Evolutionary conservation across 176 grass and related monocot species (phyloP).

Genomic region (Lolium perenne): DNA sequence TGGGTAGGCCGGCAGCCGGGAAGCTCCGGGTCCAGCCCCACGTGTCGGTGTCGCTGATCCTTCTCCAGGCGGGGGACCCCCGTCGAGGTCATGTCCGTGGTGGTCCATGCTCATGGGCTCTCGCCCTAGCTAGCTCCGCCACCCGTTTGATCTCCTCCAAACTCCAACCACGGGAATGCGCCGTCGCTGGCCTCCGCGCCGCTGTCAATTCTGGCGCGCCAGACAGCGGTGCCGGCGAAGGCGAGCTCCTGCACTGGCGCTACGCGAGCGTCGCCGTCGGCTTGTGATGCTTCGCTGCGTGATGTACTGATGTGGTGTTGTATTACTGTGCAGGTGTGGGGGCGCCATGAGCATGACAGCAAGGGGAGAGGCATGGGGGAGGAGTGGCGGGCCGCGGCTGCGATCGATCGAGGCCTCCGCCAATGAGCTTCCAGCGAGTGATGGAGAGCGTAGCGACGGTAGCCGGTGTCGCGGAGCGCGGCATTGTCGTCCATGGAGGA

Average conservation of each 20-base stretch:
- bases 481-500: background rate
- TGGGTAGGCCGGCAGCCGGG: conserved; percentile 21
- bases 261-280: background rate
- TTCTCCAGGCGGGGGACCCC: background rate
- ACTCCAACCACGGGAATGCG: background rate
- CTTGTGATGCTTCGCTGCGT: background rate
- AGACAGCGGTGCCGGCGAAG: background rate
- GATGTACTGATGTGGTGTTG: background rate
- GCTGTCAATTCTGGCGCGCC: background rate
- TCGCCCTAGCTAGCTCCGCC: background rate
- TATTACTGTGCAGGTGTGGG: conserved; percentile 2
- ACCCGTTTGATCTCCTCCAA: background rate
- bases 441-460: background rate
- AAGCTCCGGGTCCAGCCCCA: conserved; percentile 28
- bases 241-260: background rate
- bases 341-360: background rate
- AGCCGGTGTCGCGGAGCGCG: conserved; percentile 13
- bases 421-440: background rate
- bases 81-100: background rate
- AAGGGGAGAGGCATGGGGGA: background rate
- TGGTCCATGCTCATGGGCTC: background rate
- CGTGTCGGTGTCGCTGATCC: conserved; percentile 18
- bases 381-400: background rate
- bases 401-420: background rate
- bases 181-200: conserved; percentile 15